phyloP scores from a whole-genome alignment of 2,329 filamentous ascomycete species.

The Curvularia sp. region DNA sequence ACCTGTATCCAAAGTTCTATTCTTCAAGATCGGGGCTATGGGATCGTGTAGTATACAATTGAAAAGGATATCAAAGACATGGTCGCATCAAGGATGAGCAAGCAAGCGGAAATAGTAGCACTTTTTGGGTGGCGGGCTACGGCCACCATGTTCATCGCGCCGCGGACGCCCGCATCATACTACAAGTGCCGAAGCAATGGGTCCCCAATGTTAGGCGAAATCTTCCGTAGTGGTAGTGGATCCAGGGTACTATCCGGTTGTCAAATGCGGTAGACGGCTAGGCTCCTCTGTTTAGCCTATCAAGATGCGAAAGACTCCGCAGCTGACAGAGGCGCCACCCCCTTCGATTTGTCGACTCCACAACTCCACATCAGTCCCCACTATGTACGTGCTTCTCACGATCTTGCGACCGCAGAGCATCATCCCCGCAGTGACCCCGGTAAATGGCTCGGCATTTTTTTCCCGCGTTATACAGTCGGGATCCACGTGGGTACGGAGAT shows the following conservation, averaged over 20 bases:
- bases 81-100: conserved; percentile 6
- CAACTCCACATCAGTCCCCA: conserved; percentile 31
- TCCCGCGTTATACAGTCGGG: neutral
- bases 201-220: conserved; percentile 4
- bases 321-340: conserved; percentile 22
- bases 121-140: conserved; percentile 1
- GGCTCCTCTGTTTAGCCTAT: conserved; percentile 19
- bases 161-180: conserved; percentile 7
- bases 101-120: conserved; percentile 8
- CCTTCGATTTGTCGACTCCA: neutral
- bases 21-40: conserved; percentile 12
- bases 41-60: conserved; percentile 21
- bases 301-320: conserved; percentile 26
- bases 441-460: conserved; percentile 3
- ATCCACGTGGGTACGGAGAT: neutral
- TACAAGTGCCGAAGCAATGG: conserved; percentile 26
- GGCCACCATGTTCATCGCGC: conserved; percentile 3
- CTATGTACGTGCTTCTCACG: conserved; percentile 22
- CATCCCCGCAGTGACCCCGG: conserved; percentile 9
- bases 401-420: conserved; percentile 11
- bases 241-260: conserved; percentile 6
- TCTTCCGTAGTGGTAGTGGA: conserved; percentile 10
- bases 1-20: conserved; percentile 19
- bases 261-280: conserved; percentile 14
- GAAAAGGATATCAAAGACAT: conserved; percentile 6